A percentile compares a stretch with the other conserved stretches of the same genome.
Evolutionary conservation across 176 grass and related monocot genomes (phyloP).

Genomic region (Carex scoparia): DNA sequence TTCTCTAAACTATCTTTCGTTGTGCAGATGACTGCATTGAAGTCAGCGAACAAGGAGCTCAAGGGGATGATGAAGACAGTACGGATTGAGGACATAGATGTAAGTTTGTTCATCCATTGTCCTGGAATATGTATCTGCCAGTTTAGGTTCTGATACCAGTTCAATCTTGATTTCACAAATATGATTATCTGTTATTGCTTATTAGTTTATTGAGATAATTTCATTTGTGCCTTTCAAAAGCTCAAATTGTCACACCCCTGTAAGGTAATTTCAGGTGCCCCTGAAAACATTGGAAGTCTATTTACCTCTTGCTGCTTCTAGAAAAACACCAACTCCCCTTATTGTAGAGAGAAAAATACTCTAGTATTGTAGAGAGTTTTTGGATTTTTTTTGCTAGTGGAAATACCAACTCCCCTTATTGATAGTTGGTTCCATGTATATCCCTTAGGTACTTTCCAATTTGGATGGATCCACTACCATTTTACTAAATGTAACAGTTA

Average conservation of each 20-base stretch:
- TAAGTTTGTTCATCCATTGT: slow-evolving; percentile 21
- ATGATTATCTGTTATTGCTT: neutral
- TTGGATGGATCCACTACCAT: slow-evolving; percentile 3
- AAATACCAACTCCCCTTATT: too few species aligned
- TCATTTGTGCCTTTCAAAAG: neutral
- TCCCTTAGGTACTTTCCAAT: neutral
- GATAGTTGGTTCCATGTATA: neutral
- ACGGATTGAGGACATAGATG: slow-evolving; percentile 90
- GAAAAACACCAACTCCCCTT: neutral
- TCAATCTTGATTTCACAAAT: neutral
- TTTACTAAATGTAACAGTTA: neutral
- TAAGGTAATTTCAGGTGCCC: neutral
- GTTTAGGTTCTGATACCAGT: neutral
- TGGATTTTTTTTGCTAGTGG: neutral
- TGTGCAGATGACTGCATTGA: slow-evolving; percentile 75
- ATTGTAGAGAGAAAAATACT: neutral
- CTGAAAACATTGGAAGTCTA: neutral
- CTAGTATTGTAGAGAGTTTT: neutral
- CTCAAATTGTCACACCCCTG: neutral
- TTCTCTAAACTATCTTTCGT: slow-evolving; percentile 7
- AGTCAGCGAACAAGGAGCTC: slow-evolving; percentile 87
- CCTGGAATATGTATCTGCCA: neutral
- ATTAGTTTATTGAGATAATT: neutral
- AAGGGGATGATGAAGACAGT: slow-evolving; percentile 98
- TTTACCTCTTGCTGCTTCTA: slow-evolving; percentile 10